Percentiles rank a stretch among this genome's conserved stretches.
phyloP scores from a whole-genome alignment of 306 rosid genomes.

The Trichosanthes cucumerina region DNA sequence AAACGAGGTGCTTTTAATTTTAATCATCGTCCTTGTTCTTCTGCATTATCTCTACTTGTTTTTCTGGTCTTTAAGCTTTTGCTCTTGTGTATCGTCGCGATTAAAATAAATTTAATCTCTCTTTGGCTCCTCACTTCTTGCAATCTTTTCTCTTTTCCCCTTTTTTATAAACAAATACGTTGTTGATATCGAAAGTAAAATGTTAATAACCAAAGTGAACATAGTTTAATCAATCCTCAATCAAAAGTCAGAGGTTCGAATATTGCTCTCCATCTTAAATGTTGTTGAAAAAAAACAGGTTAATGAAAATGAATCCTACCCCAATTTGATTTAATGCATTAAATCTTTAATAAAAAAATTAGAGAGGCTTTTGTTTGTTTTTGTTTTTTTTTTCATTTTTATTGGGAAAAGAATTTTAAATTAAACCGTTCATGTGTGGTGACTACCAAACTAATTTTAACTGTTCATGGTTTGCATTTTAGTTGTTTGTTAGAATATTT shows the following conservation, averaged over 20 bases:
- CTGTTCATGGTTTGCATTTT: background rate
- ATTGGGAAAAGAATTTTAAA: background rate
- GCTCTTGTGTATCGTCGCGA: background rate
- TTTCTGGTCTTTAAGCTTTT: conserved; percentile 10
- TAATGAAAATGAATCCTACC: background rate
- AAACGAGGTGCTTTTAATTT: background rate
- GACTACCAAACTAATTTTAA: too few species aligned
- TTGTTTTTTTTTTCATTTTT: background rate
- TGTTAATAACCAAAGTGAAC: too few species aligned
- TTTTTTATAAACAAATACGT: background rate
- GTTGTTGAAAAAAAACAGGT: too few species aligned
- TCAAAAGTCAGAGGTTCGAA: too few species aligned
- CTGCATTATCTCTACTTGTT: background rate
- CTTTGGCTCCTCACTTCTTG: background rate
- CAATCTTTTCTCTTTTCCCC: background rate
- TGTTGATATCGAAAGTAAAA: background rate
- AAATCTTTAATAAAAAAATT: too few species aligned
- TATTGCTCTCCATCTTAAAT: too few species aligned
- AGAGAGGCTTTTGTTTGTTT: too few species aligned
- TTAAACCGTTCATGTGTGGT: background rate
- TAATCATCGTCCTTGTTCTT: background rate
- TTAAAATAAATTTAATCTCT: background rate
- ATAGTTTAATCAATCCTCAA: too few species aligned
- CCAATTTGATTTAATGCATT: too few species aligned
- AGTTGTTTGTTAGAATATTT: background rate